Base-by-base conservation (phyloP, 768 basidiomycete genomes). In the Kwoniella dejecticola region DNA sequence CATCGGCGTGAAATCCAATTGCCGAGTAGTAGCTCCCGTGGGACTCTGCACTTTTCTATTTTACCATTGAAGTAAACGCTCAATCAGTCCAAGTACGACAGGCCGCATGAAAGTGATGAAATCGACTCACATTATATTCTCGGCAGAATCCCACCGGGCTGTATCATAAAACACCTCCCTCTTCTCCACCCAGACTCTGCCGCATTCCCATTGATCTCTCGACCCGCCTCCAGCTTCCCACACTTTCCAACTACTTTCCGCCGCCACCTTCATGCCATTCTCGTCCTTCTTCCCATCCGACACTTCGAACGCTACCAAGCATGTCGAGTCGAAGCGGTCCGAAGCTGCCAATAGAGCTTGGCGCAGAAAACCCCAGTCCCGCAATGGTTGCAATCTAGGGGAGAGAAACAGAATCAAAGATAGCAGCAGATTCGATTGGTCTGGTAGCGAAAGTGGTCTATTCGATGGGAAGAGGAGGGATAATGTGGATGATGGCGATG, bases 131-230 rank as follows among this genome's bases (percentile, higher is more conserved):
- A 80, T 71, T 27, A 82, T 75, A 79, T 98, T 99, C 62, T 88
- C 86, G 55, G 89, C 75, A 0, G 93, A 85, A 64, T 89, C 84
- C 88, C 90, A 93, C 48, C 84, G 83, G 6, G 84, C 86, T 59
- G 85, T 85, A 65, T 92, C 88, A 77, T 95, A 97, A 69, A 98
- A 92, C 21, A 97, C 87, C 77, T 95, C 93, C 45, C 89, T 82
- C 81, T 95, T 94, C 80, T 99, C 94, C 1, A 90, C 87, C 91
- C 95, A 99, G 17, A 94, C 88, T 66, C 91, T 88, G 0, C 90
- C 90, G 82, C 96, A 86, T 79, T 95, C 94, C 90, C 90, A 94
- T 59, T 91, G 57, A 61, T 70, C 11, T 78, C 82, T 31, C 70
- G 77, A 11, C 62, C 68, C 55, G 47, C 81, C 79, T 57, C 83